These are phyloP conservation scores for Withania somnifera DNA, from an alignment of 305 asterid genomes.

Conservation along the genomic window DNA sequence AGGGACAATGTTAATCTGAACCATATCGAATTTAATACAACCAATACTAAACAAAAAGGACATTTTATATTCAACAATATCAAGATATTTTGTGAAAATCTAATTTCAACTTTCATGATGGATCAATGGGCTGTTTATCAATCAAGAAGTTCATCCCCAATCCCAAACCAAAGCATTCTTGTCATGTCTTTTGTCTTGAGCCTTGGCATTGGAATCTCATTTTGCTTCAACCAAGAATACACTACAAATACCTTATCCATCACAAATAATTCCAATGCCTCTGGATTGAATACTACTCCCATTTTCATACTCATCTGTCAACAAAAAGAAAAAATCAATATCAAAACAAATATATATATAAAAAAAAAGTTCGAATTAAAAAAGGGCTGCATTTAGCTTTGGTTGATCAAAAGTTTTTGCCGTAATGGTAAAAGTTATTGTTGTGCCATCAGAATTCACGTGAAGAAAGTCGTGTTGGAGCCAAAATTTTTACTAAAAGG, in stretches of 20 bases:
- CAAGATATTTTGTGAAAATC: background rate
- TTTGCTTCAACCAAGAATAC: constrained; percentile 62
- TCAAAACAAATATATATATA: background rate
- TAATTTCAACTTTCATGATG: background rate
- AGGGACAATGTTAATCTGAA: background rate
- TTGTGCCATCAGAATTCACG: background rate
- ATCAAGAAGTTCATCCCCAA: constrained; percentile 62
- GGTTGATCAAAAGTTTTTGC: background rate
- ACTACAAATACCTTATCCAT: constrained; percentile 62
- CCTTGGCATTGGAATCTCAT: constrained; percentile 45
- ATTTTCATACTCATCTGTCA: constrained; percentile 61
- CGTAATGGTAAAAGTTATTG: background rate
- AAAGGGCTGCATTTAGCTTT: background rate
- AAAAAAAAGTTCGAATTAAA: background rate
- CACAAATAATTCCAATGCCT: constrained; percentile 67
- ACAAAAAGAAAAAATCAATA: background rate
- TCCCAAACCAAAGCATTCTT: constrained; percentile 75
- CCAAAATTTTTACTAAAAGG: background rate
- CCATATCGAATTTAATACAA: background rate
- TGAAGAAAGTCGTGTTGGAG: background rate
- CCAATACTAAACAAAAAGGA: background rate
- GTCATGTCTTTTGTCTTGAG: constrained; percentile 83
- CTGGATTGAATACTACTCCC: constrained; percentile 86
- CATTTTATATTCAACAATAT: background rate
- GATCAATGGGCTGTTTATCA: constrained; percentile 19